Percentiles rank a stretch among this genome's conserved stretches.
These are phyloP conservation scores for Arthroderma sp. DNA, from an alignment of 2,329 filamentous ascomycete species.

Conservation along the genomic window DNA sequence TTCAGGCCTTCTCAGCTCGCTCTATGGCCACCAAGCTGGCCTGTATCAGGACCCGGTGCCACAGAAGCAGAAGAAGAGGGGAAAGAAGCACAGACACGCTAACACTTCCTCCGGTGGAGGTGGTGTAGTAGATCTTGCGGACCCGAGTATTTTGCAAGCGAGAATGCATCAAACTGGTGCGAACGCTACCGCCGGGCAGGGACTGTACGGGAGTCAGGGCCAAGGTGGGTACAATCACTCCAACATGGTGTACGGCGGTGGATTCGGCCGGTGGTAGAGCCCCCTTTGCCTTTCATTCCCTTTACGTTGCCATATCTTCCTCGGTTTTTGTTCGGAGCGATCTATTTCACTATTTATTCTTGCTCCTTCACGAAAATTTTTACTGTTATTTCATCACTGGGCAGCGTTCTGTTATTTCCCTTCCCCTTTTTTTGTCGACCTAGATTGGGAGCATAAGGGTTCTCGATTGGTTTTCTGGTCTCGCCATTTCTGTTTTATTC, in stretches of 20 bases:
- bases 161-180: conserved; percentile 85
- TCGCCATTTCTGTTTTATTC: conserved; percentile 16
- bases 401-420: conserved; percentile 14
- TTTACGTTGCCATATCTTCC: not conserved
- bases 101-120: conserved; percentile 99
- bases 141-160: conserved; percentile 98
- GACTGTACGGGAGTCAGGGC: conserved; percentile 74
- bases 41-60: conserved; percentile 75
- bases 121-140: conserved; percentile 99
- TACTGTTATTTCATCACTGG: conserved; percentile 2
- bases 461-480: conserved; percentile 12
- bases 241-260: conserved; percentile 67
- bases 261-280: conserved; percentile 54
- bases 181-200: conserved; percentile 61
- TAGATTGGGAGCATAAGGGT: conserved; percentile 12
- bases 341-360: not conserved
- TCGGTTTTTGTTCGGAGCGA: not conserved
- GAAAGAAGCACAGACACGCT: conserved; percentile 99
- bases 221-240: conserved; percentile 81
- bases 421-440: conserved; percentile 12
- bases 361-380: not conserved
- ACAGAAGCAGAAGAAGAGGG: conserved; percentile 99
- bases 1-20: conserved; percentile 79
- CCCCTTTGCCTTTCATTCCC: conserved; percentile 10
- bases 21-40: conserved; percentile 77